Evolutionary conservation across 2,329 filamentous ascomycete genomes (phyloP), one percentile per base, ranked within the genome.

Genomic region (Raffaelea ambrosiae): DNA sequence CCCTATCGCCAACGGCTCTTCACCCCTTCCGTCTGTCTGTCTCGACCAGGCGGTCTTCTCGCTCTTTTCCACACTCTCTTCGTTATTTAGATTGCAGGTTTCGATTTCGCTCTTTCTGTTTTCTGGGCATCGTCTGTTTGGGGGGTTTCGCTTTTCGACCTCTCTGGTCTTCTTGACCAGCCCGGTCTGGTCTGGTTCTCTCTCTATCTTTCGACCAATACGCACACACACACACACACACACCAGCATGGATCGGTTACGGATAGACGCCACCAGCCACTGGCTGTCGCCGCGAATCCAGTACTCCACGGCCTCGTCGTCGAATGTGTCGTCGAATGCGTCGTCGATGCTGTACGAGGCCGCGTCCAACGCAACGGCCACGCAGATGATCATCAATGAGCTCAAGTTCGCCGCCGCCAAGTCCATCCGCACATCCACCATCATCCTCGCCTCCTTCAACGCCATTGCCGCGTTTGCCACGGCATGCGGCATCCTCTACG

Each of bases 381-480:
- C 67, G 36, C 57, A 58, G 33, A 58, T 59, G 53, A 61, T 76
- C 52, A 69, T 74, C 55, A 73, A 74, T 56, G 60, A 76, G 53
- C 67, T 79, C 54, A 68, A 65, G 49, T 74, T 78, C 53, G 69
- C 70, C 26, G 68, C 72, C 16, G 71, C 72, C 52, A 79, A 73
- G 57, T 81, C 77, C 31, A 69, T 81, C 56, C 70, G 80, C 54
- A 79, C 74, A 18, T 81, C 78, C 21, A 77, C 76, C 40, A 74
- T 83, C 48, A 77, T 82, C 51, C 67, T 83, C 47, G 74, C 79
- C 33, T 64, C 69, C 48, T 81, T 83, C 65, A 84, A 83, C 60
- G 69, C 76, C 20, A 59, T 80, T 46, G 75, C 75, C 18, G 77
- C 78, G 4, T 71, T 78, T 48, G 68, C 70, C 18, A 79, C 77